These are phyloP conservation scores for Apiotrichum sp. DNA, from an alignment of 1,284 basidiomycete genomes.

Conservation along the genomic window DNA sequence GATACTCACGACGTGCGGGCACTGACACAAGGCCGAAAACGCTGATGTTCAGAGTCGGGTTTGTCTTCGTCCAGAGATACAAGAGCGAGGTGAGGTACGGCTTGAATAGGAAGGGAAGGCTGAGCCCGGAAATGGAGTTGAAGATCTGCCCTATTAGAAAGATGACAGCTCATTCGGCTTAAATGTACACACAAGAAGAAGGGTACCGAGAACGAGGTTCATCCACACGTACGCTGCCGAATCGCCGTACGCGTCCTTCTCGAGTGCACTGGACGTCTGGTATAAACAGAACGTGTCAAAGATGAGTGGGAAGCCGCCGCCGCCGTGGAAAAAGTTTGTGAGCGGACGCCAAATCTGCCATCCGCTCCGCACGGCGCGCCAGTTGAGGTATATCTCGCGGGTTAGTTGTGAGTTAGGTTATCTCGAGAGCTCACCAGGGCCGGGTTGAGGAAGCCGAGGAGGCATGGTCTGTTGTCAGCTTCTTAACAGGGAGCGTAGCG, in stretches of 20 bases:
- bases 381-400: neutral
- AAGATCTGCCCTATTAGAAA: constrained; percentile 25
- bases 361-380: neutral
- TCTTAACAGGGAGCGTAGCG: neutral
- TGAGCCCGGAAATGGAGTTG: constrained; percentile 17
- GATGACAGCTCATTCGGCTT: constrained; percentile 5
- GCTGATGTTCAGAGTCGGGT: constrained; percentile 40
- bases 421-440: neutral
- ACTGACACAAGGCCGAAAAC: constrained; percentile 43
- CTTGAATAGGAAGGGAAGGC: constrained; percentile 36
- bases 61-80: constrained; percentile 42
- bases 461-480: neutral
- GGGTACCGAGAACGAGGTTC: constrained; percentile 14
- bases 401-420: neutral
- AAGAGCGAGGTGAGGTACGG: constrained; percentile 40
- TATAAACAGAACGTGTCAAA: constrained; percentile 44
- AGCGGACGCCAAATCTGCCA: constrained; percentile 35
- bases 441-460: neutral
- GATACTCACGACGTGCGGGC: constrained; percentile 39
- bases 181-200: constrained; percentile 25
- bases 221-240: constrained; percentile 43
- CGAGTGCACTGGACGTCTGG: constrained; percentile 40
- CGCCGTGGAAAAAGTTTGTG: constrained; percentile 42
- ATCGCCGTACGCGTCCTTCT: constrained; percentile 33
- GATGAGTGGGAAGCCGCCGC: constrained; percentile 36